A percentile compares a stretch with the other conserved stretches of the same genome.
These are phyloP conservation scores for Globisporangium mamillatum DNA, from an alignment of 352 stramenopile species.

Conservation along the genomic window DNA sequence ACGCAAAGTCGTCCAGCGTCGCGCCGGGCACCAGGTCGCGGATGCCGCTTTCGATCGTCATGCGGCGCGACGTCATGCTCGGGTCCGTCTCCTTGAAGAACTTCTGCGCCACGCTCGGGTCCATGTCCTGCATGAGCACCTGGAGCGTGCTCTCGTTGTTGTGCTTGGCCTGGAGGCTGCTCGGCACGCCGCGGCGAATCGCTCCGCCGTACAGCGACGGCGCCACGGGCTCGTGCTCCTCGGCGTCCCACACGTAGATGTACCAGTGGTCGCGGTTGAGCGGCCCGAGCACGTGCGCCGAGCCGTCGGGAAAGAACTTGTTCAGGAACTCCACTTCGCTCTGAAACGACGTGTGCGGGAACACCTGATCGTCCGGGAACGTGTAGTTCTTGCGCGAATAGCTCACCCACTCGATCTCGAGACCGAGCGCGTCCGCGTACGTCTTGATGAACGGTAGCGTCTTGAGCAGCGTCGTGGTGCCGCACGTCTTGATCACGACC, in stretches of 20 bases:
- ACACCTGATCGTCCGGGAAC: slow-evolving; percentile 97
- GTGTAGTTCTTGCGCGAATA: slow-evolving; percentile 99
- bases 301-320: slow-evolving; percentile 82
- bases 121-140: slow-evolving; percentile 87
- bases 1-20: slow-evolving; percentile 96
- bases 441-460: slow-evolving; percentile 86
- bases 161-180: background rate
- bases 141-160: slow-evolving; percentile 75
- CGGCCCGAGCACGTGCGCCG: slow-evolving; percentile 88
- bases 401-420: slow-evolving; percentile 98
- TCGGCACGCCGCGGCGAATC: background rate
- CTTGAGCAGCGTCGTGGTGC: slow-evolving; percentile 97
- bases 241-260: slow-evolving; percentile 96
- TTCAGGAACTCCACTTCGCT: slow-evolving; percentile 97
- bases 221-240: slow-evolving; percentile 57
- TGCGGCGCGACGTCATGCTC: slow-evolving; percentile 77
- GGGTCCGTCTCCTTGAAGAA: slow-evolving; percentile 82
- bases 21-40: slow-evolving; percentile 93
- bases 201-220: background rate
- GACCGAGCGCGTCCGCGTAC: slow-evolving; percentile 79
- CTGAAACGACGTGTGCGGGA: slow-evolving; percentile 96
- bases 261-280: slow-evolving; percentile 99
- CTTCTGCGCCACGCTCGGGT: slow-evolving; percentile 72
- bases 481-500: slow-evolving; percentile 99
- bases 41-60: slow-evolving; percentile 95